A percentile compares a stretch with the other conserved stretches of the same genome.
phyloP scores from a whole-genome alignment of 192 early-diverging fungal genomes.

The Entrophospora sp. region DNA sequence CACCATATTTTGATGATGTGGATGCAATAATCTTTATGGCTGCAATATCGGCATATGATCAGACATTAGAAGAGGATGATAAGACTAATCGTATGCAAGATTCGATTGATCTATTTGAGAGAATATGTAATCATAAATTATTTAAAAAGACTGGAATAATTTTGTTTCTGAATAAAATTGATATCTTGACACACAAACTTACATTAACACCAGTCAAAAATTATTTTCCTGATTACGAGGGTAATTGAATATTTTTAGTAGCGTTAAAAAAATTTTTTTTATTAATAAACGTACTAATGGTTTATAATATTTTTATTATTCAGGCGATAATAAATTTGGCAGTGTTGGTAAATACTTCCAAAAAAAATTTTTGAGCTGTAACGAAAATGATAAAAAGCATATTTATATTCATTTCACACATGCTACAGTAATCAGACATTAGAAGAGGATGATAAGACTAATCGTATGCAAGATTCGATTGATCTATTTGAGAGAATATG shows the following conservation, averaged over 20 bases:
- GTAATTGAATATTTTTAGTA: too few relatives aligned
- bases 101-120: constrained; percentile 31
- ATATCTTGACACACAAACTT: too few relatives aligned
- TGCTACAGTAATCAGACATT: constrained; percentile 48
- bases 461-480: constrained; percentile 41
- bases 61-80: constrained; percentile 52
- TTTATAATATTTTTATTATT: too few relatives aligned
- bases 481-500: constrained; percentile 33
- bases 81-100: constrained; percentile 46
- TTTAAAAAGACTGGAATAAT: constrained; percentile 41
- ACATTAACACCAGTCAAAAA: too few relatives aligned
- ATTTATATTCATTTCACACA: constrained; percentile 42
- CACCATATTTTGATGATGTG: constrained; percentile 60
- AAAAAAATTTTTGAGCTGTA: constrained; percentile 33
- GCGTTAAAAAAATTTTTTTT: too few relatives aligned
- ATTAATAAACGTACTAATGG: too few relatives aligned
- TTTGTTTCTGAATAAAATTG: too few relatives aligned
- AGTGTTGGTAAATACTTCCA: constrained; percentile 42
- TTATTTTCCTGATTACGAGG: too few relatives aligned
- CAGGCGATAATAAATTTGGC: too few relatives aligned
- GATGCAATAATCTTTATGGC: constrained; percentile 60
- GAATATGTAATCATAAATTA: constrained; percentile 38
- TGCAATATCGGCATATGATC: constrained; percentile 54
- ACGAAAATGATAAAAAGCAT: constrained; percentile 34
- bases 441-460: constrained; percentile 51